phyloP scores from a whole-genome alignment of 1,284 basidiomycete genomes.

The Pseudozyma pruni region DNA sequence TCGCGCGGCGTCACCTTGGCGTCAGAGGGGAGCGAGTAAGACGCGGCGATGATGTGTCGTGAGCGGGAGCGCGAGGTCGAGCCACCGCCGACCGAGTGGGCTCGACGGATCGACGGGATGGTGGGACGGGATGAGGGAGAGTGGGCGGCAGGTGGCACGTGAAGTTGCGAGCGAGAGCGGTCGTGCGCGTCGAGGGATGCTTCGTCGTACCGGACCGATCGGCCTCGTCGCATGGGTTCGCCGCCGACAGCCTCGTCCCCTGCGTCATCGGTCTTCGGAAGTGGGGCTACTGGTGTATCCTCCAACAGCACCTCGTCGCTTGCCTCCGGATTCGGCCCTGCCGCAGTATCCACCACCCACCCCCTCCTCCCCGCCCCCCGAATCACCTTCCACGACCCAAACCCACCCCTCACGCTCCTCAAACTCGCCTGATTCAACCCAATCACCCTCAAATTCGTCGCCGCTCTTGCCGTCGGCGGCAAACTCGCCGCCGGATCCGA shows the following conservation, averaged over 20 bases:
- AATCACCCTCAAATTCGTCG: constrained; percentile 83
- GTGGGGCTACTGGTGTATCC: constrained; percentile 6
- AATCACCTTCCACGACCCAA: constrained; percentile 85
- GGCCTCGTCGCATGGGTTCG: constrained; percentile 7
- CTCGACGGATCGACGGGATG: constrained; percentile 37
- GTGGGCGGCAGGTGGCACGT: constrained; percentile 8
- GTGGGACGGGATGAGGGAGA: constrained; percentile 13
- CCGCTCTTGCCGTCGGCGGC: constrained; percentile 45
- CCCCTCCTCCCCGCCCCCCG: constrained; percentile 90
- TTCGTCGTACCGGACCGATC: constrained; percentile 42
- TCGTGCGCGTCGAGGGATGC: constrained; percentile 3
- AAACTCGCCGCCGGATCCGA: constrained; percentile 59
- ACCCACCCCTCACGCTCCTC: constrained; percentile 78
- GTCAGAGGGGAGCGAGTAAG: constrained; percentile 23
- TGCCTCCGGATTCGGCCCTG: constrained; percentile 76
- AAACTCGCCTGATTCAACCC: constrained; percentile 84
- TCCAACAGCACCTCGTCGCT: constrained; percentile 44
- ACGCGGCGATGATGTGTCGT: constrained; percentile 16
- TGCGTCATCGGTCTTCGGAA: background rate
- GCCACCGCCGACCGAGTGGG: constrained; percentile 42
- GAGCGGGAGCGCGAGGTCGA: constrained; percentile 55
- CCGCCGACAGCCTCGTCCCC: constrained; percentile 1
- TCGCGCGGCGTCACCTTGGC: constrained; percentile 32
- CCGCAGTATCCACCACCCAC: constrained; percentile 91
- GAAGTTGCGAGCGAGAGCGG: constrained; percentile 25